phyloP scores from a whole-genome alignment of 345 rosid genomes.

The Pugionium dolabratum region DNA sequence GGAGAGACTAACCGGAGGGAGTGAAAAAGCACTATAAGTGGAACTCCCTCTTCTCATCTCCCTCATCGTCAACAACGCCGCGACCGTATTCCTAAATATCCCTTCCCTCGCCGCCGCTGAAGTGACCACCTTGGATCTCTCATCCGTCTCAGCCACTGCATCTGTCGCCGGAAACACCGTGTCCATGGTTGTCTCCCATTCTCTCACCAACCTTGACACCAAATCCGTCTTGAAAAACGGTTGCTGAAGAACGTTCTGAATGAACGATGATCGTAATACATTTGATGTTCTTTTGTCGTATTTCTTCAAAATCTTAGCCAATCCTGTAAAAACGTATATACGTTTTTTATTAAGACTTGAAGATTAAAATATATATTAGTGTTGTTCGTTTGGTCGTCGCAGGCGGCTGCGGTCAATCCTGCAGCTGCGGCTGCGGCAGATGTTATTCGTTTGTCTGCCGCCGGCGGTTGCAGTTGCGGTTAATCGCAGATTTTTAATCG shows the following conservation, averaged over 20 bases:
- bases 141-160: conserved; percentile 12
- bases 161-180: conserved; percentile 50
- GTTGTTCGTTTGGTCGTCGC: too few relatives aligned
- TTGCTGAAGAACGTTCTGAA: conserved; percentile 65
- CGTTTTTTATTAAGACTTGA: too few relatives aligned
- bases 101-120: conserved; percentile 51
- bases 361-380: too few relatives aligned
- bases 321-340: conserved; percentile 52
- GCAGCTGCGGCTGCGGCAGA: too few relatives aligned
- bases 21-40: conserved; percentile 61
- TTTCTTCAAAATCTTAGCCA: conserved; percentile 86
- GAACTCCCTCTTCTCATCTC: conserved; percentile 87
- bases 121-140: conserved; percentile 28
- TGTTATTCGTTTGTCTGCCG: too few relatives aligned
- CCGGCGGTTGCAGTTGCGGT: too few relatives aligned
- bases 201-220: conserved; percentile 68
- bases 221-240: conserved; percentile 83
- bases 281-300: conserved; percentile 79
- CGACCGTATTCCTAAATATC: conserved; percentile 71
- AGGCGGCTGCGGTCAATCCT: too few relatives aligned
- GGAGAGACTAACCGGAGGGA: conserved; percentile 71
- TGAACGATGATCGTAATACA: conserved; percentile 57
- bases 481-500: too few relatives aligned
- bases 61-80: conserved; percentile 69
- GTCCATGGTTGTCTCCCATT: conserved; percentile 68